These are phyloP conservation scores for Aureoboletus auriporus DNA, from an alignment of 768 basidiomycete species.

Conservation along the genomic window DNA sequence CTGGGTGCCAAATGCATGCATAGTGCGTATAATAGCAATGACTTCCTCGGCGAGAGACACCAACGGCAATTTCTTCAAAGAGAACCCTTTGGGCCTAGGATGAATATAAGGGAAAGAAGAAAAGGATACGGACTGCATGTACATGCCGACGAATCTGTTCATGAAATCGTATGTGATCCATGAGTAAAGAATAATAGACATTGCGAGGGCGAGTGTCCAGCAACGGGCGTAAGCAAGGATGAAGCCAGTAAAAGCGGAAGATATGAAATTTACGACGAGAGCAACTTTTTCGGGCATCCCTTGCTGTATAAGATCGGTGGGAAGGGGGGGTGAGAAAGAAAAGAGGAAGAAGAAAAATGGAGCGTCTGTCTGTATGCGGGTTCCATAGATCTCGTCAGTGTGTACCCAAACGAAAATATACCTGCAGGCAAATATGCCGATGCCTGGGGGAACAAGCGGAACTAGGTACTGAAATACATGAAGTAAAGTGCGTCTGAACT, in stretches of 20 bases:
- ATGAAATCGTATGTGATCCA: slow-evolving; percentile 72
- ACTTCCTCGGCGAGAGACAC: slow-evolving; percentile 91
- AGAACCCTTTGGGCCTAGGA: slow-evolving; percentile 50
- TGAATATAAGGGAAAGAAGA: slow-evolving; percentile 1
- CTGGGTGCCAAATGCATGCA: slow-evolving; percentile 89
- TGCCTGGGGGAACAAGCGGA: slow-evolving; percentile 39
- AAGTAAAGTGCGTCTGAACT: slow-evolving; percentile 60
- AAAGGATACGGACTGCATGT: slow-evolving; percentile 53
- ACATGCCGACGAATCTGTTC: slow-evolving; percentile 61
- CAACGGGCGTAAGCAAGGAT: slow-evolving; percentile 60
- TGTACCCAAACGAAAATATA: slow-evolving; percentile 68
- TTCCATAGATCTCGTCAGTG: slow-evolving; percentile 78
- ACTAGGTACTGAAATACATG: slow-evolving; percentile 52
- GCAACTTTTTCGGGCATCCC: slow-evolving; percentile 90
- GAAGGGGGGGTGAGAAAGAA: neutral
- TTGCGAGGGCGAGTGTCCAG: slow-evolving; percentile 82
- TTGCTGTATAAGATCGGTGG: slow-evolving; percentile 78
- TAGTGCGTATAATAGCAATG: slow-evolving; percentile 85
- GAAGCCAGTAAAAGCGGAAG: slow-evolving; percentile 79
- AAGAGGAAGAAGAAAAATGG: neutral
- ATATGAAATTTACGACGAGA: slow-evolving; percentile 56
- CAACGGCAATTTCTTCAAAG: slow-evolving; percentile 73
- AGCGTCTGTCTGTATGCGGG: slow-evolving; percentile 82
- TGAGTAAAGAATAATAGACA: slow-evolving; percentile 81
- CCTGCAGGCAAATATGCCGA: slow-evolving; percentile 73